Percentiles rank a stretch among this genome's conserved stretches.
These are phyloP conservation scores for Casuarina cunninghamiana DNA, from an alignment of 306 rosid genomes.

Conservation along the genomic window DNA sequence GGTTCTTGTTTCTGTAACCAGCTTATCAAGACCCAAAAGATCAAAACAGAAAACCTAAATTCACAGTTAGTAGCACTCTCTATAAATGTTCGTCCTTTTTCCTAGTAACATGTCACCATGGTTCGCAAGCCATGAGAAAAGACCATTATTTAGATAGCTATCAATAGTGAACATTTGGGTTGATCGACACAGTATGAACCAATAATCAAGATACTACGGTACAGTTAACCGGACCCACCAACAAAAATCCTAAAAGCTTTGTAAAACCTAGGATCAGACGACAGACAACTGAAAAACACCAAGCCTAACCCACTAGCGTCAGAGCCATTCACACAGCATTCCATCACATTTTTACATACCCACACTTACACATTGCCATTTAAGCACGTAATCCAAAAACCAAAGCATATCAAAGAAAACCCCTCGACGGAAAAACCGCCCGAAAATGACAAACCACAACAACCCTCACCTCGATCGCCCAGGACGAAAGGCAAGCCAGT, in stretches of 20 bases:
- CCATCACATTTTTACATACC: background rate
- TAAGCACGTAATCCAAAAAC: background rate
- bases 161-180: background rate
- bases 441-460: background rate
- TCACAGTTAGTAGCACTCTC: background rate
- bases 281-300: background rate
- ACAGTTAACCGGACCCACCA: background rate
- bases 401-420: background rate
- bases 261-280: background rate
- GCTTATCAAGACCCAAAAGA: no score
- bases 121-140: background rate
- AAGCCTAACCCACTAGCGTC: slow-evolving; percentile 1
- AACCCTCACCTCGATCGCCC: slow-evolving; percentile 45
- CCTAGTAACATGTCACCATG: background rate
- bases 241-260: background rate
- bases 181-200: background rate
- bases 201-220: background rate
- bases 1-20: no score
- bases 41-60: background rate
- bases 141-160: background rate
- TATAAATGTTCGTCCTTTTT: background rate
- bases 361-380: background rate
- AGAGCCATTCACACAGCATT: background rate
- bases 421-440: background rate
- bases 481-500: slow-evolving; percentile 60